phyloP scores from a whole-genome alignment of 768 basidiomycete species.

The Amylocystis lapponica region DNA sequence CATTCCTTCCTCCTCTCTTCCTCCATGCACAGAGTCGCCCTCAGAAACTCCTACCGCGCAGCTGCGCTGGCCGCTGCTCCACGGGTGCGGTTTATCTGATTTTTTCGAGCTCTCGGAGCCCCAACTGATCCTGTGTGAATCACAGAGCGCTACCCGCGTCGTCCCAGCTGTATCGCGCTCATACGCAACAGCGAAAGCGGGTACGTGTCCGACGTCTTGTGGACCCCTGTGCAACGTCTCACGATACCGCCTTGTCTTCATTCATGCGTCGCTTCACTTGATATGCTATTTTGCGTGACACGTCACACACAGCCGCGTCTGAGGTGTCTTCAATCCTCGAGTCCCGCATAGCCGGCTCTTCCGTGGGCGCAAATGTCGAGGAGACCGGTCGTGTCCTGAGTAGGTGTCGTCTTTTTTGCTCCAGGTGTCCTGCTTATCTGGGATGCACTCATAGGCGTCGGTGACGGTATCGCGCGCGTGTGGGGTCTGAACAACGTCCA shows the following conservation, averaged over 20 bases:
- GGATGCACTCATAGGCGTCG: constrained; percentile 70
- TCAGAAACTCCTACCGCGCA: constrained; percentile 79
- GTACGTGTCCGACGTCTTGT: constrained; percentile 40
- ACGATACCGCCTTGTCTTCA: constrained; percentile 5
- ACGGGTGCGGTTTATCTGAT: constrained; percentile 43
- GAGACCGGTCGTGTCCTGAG: constrained; percentile 99
- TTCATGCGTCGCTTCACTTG: constrained; percentile 2
- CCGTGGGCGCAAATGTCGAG: constrained; percentile 91
- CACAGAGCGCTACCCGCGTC: constrained; percentile 36
- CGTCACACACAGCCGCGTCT: constrained; percentile 71
- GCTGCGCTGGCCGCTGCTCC: constrained; percentile 62
- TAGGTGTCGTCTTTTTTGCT: constrained; percentile 50
- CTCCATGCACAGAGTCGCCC: constrained; percentile 80
- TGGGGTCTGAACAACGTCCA: constrained; percentile 99
- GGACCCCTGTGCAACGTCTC: constrained; percentile 12
- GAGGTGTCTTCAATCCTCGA: constrained; percentile 99
- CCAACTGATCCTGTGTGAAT: constrained; percentile 4
- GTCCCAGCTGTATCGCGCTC: constrained; percentile 60
- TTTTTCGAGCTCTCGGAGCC: constrained; percentile 7
- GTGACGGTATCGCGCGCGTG: constrained; percentile 99
- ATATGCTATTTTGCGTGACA: constrained; percentile 20
- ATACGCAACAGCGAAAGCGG: constrained; percentile 98
- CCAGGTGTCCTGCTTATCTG: constrained; percentile 14
- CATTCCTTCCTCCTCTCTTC: constrained; percentile 37
- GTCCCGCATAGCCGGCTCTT: constrained; percentile 92